phyloP scores from a whole-genome alignment of 2,329 filamentous ascomycete species.

The Tolypocladium ophioglossoides region DNA sequence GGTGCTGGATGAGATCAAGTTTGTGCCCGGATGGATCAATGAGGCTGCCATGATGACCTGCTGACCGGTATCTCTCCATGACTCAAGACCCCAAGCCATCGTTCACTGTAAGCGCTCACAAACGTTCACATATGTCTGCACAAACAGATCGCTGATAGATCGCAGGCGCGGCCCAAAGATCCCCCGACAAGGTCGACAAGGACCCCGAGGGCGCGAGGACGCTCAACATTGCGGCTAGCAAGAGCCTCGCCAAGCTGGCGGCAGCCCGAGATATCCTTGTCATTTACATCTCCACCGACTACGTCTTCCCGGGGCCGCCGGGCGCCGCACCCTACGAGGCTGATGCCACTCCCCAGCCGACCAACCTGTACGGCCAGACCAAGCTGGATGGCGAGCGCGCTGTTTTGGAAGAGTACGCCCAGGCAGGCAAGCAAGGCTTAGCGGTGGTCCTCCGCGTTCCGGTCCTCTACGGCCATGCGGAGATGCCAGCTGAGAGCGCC shows the following conservation, averaged over 20 bases:
- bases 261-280: conserved; percentile 50
- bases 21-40: conserved; percentile 11
- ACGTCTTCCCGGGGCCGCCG: conserved; percentile 61
- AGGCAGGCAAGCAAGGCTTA: conserved; percentile 37
- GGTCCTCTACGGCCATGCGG: conserved; percentile 70
- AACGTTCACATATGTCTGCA: too few species aligned
- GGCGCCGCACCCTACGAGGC: conserved; percentile 79
- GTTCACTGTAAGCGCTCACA: conserved; percentile 58
- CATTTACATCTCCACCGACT: conserved; percentile 75
- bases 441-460: conserved; percentile 71
- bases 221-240: conserved; percentile 65
- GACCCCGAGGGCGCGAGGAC: conserved; percentile 65
- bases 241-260: conserved; percentile 55
- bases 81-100: conserved; percentile 58
- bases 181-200: conserved; percentile 73
- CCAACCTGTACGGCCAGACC: conserved; percentile 63
- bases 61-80: not conserved
- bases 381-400: conserved; percentile 52
- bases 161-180: conserved; percentile 74
- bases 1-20: conserved; percentile 45
- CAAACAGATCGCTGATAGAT: not conserved
- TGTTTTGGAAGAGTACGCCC: conserved; percentile 50
- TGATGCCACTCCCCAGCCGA: conserved; percentile 51
- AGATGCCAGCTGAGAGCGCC: conserved; percentile 64
- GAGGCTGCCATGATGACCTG: not conserved